Conservation (phyloP, 805 yeast species). For the Lipomyces japonicus region DNA sequence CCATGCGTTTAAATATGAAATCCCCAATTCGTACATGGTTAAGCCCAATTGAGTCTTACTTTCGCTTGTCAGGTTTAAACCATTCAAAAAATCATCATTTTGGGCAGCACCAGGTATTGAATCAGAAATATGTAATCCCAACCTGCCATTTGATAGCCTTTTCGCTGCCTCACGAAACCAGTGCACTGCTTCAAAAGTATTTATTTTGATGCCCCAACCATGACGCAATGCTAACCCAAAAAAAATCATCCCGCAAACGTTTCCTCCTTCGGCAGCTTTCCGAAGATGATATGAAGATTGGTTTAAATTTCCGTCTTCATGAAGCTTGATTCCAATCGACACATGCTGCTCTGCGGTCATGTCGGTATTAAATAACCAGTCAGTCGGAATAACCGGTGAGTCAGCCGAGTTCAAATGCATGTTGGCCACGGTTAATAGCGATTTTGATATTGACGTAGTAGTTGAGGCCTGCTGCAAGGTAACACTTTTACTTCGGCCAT, state of each 20-base stretch:
- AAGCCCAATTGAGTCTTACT: conserved; percentile 33
- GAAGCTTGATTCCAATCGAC: conserved; percentile 37
- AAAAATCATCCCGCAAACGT: conserved; percentile 61
- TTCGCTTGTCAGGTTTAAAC: background rate
- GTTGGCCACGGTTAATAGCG: background rate
- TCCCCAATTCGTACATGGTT: conserved; percentile 60
- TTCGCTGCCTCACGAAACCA: conserved; percentile 57
- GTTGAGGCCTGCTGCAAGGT: background rate
- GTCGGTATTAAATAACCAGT: background rate
- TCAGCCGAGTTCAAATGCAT: background rate
- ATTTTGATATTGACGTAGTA: background rate
- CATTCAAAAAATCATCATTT: background rate
- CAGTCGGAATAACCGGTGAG: conserved; percentile 1
- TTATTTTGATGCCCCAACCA: conserved; percentile 65
- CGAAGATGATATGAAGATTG: conserved; percentile 69
- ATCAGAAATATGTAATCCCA: too few relatives aligned
- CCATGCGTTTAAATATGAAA: conserved; percentile 53
- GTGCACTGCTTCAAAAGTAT: conserved; percentile 50
- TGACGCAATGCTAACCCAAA: conserved; percentile 63
- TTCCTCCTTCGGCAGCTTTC: conserved; percentile 59
- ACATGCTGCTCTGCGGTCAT: conserved; percentile 14
- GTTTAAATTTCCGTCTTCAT: conserved; percentile 56
- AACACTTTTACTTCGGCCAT: background rate
- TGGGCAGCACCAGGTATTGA: background rate
- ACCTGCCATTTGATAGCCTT: conserved; percentile 8